Evolutionary conservation across 2,329 filamentous ascomycete species (phyloP).

Genomic region (Xylaria sp.): DNA sequence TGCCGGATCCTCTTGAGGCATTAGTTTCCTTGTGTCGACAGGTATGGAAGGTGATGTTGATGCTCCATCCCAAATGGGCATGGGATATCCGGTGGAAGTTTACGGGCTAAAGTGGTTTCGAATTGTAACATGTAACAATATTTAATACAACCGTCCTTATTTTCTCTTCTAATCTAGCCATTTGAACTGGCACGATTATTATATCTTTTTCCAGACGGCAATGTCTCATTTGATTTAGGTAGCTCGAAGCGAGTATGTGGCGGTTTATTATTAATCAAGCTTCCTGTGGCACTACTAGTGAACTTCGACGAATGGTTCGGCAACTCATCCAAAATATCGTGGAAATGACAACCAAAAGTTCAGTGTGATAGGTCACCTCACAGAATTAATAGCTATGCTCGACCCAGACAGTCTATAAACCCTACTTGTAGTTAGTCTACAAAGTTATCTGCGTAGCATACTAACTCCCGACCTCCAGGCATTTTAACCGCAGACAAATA

Average conservation of each 20-base stretch:
- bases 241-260: neutral
- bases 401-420: neutral
- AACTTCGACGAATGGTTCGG: neutral
- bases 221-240: neutral
- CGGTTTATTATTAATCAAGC: neutral
- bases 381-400: neutral
- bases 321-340: neutral
- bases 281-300: neutral
- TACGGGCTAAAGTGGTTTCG: neutral
- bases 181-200: neutral
- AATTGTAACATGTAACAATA: neutral
- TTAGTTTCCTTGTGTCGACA: too few relatives aligned
- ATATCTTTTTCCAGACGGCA: neutral
- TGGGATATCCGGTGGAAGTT: neutral
- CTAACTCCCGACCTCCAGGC: neutral
- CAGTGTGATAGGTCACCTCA: neutral
- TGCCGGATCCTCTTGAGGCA: conserved; percentile 9
- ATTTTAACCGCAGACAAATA: neutral
- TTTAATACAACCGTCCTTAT: neutral
- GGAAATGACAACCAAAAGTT: neutral
- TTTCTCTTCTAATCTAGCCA: neutral
- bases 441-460: neutral
- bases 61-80: too few relatives aligned
- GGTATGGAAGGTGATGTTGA: neutral
- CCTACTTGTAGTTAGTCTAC: neutral